A percentile compares a stretch with the other conserved stretches of the same genome.
Evolutionary conservation across 2,329 filamentous ascomycete species (phyloP).

Genomic region (Diaporthe sp.): DNA sequence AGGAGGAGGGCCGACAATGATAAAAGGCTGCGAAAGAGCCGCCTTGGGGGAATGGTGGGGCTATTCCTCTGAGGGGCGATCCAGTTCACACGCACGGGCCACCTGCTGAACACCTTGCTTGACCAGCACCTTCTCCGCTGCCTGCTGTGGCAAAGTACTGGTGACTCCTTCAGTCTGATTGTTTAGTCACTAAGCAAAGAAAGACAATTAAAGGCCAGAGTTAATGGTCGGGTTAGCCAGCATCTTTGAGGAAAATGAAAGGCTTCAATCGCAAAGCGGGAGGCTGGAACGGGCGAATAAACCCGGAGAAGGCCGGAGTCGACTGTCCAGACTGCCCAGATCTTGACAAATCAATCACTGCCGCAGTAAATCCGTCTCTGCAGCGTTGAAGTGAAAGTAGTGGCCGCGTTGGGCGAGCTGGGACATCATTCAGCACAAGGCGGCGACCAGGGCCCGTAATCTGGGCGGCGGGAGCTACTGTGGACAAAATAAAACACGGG

Average conservation of each 20-base stretch:
- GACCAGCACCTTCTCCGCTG: not conserved
- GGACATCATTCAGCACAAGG: slow-evolving; percentile 17
- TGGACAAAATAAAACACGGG: slow-evolving; percentile 8
- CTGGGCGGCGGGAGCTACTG: slow-evolving; percentile 10
- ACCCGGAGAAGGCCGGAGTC: not conserved
- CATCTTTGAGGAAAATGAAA: not conserved
- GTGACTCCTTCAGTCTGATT: not conserved
- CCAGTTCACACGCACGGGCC: slow-evolving; percentile 19
- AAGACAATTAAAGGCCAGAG: not conserved
- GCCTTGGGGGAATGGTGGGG: slow-evolving; percentile 34
- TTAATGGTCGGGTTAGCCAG: not conserved
- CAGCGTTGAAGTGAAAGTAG: not conserved
- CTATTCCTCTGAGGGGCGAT: slow-evolving; percentile 27
- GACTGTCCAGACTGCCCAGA: not conserved
- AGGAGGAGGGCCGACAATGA: not conserved
- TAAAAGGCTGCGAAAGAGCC: slow-evolving; percentile 26
- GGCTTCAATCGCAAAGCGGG: not conserved
- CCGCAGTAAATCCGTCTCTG: too few relatives aligned
- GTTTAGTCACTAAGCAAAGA: not conserved
- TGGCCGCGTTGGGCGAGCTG: not conserved
- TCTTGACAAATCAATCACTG: not conserved
- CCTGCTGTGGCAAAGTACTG: not conserved
- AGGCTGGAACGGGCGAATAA: not conserved
- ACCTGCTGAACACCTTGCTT: not conserved
- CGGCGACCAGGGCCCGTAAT: slow-evolving; percentile 10